These are phyloP conservation scores for Cutaneotrichosporon cavernicola DNA, from an alignment of 1,284 basidiomycete genomes.

Conservation along the genomic window DNA sequence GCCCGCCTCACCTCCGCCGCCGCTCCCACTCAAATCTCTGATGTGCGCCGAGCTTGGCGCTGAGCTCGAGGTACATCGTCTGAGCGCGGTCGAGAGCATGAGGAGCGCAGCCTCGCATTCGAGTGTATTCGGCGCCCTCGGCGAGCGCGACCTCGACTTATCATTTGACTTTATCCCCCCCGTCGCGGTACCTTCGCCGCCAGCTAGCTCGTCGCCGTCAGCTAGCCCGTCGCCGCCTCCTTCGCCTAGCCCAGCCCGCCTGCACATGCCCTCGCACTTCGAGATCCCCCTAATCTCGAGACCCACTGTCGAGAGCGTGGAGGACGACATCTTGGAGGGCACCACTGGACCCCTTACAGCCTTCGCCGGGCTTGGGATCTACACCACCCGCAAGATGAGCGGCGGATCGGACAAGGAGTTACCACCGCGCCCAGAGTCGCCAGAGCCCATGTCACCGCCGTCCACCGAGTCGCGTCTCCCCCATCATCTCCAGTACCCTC, in stretches of 20 bases:
- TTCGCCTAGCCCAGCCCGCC: neutral
- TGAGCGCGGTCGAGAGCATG: neutral
- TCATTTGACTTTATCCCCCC: neutral
- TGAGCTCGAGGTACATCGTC: neutral
- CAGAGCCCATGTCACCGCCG: too few relatives aligned
- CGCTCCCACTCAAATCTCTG: neutral
- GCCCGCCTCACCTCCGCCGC: neutral
- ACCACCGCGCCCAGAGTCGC: neutral
- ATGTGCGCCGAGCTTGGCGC: neutral
- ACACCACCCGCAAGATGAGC: neutral
- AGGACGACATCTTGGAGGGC: neutral
- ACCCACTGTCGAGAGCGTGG: neutral
- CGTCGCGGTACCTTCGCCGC: neutral
- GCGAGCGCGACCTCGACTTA: neutral
- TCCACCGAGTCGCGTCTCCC: neutral
- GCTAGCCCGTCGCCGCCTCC: neutral
- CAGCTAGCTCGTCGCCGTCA: neutral
- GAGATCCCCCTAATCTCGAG: neutral
- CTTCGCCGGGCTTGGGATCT: neutral
- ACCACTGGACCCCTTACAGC: neutral
- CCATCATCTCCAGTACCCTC: neutral
- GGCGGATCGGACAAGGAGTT: neutral
- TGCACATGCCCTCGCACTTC: neutral
- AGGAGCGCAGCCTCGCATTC: neutral
- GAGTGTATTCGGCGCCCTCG: neutral